Conservation (phyloP, 495 filamentous ascomycete species). For the Penicillium cosmopolitanum region DNA sequence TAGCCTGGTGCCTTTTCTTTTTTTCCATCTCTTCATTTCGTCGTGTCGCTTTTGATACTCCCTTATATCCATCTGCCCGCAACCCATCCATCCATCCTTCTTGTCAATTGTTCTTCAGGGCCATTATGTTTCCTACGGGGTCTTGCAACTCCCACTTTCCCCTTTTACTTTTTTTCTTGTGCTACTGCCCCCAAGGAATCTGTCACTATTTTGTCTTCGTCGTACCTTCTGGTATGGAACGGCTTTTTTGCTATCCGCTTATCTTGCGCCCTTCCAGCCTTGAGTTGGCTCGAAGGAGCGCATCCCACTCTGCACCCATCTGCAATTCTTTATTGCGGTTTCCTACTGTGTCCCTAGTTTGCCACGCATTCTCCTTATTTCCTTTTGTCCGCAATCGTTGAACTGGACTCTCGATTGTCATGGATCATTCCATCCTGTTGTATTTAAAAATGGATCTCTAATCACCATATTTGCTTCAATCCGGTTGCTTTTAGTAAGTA, state of each 20-base stretch:
- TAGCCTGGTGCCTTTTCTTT: conserved; percentile 25
- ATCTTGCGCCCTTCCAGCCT: conserved; percentile 17
- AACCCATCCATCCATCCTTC: conserved; percentile 17
- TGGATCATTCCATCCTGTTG: conserved; percentile 25
- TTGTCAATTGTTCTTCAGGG: conserved; percentile 26
- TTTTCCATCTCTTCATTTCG: conserved; percentile 32
- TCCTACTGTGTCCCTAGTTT: conserved; percentile 21
- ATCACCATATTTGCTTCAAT: conserved; percentile 22
- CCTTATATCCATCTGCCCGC: conserved; percentile 31
- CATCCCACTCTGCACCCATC: conserved; percentile 21
- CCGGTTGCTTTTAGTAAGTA: not conserved
- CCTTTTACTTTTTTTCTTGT: conserved; percentile 20
- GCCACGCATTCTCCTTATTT: conserved; percentile 28
- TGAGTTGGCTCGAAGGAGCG: conserved; percentile 22
- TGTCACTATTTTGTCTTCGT: conserved; percentile 27
- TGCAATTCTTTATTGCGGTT: conserved; percentile 12
- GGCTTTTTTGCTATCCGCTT: conserved; percentile 19
- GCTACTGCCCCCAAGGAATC: conserved; percentile 24
- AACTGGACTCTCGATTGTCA: conserved; percentile 26
- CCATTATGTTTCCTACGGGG: not conserved
- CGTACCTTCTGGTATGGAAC: conserved; percentile 35
- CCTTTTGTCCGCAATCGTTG: conserved; percentile 32
- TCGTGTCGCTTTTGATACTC: conserved; percentile 44
- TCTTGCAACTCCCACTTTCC: not conserved
- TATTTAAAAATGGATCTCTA: conserved; percentile 26